Conservation (phyloP, 1,284 basidiomycete species). For the Sporisorium sorghi region DNA sequence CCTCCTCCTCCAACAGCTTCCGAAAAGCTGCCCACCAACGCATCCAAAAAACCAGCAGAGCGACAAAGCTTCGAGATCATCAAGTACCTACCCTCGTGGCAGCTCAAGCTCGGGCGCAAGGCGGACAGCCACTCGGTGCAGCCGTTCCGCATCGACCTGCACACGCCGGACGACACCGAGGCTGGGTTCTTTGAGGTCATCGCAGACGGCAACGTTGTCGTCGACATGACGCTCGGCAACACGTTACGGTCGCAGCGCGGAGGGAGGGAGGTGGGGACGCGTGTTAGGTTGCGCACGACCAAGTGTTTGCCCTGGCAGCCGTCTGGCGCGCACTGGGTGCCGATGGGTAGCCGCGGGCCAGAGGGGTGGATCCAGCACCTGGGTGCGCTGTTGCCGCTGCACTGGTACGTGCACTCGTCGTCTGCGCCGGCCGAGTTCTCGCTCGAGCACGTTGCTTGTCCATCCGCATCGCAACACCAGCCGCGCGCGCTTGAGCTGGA, state of each 20-base stretch:
- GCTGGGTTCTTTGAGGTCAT: constrained; percentile 25
- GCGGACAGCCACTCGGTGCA: constrained; percentile 2
- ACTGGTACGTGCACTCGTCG: constrained; percentile 48
- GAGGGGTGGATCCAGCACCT: constrained; percentile 44
- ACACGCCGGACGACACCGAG: neutral
- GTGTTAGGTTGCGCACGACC: constrained; percentile 22
- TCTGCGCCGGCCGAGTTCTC: constrained; percentile 26
- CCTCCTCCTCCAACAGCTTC: no score
- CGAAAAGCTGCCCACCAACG: neutral
- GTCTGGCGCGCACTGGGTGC: neutral
- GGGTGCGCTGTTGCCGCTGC: constrained; percentile 26
- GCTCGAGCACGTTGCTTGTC: constrained; percentile 23
- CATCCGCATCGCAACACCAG: neutral
- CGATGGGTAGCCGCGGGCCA: constrained; percentile 27
- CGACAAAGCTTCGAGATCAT: constrained; percentile 34
- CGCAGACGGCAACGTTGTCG: constrained; percentile 21
- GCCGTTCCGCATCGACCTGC: constrained; percentile 36
- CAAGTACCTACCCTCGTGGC: constrained; percentile 35
- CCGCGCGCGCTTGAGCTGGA: neutral
- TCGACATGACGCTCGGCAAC: constrained; percentile 29
- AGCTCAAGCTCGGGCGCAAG: constrained; percentile 18
- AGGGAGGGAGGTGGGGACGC: constrained; percentile 5
- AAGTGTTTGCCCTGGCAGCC: constrained; percentile 22
- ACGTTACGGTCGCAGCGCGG: neutral
- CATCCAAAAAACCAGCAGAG: neutral